Conservation (phyloP, 2,329 filamentous ascomycete genomes). For the Fusarium phyllophilum region DNA sequence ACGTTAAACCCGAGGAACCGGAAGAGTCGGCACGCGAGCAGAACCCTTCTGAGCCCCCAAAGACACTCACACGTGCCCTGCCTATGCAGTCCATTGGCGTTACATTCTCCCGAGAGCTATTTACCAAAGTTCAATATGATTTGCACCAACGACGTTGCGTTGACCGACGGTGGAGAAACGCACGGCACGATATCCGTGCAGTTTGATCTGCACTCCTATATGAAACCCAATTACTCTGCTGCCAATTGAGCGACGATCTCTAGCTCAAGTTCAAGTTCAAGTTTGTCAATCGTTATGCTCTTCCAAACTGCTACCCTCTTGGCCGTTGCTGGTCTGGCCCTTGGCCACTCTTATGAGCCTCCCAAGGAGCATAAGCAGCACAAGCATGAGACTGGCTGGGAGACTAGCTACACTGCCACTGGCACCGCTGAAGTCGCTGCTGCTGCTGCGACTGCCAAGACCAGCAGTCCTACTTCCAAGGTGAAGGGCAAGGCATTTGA, state of each 20-base stretch:
- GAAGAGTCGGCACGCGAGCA: conserved; percentile 36
- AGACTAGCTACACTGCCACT: conserved; percentile 62
- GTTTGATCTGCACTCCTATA: background rate
- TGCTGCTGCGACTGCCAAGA: conserved; percentile 69
- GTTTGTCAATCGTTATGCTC: conserved; percentile 15
- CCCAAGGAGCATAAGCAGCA: background rate
- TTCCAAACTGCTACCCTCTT: conserved; percentile 38
- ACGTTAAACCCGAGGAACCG: conserved; percentile 11
- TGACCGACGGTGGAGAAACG: conserved; percentile 15
- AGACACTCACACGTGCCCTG: conserved; percentile 25
- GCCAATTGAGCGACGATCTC: background rate
- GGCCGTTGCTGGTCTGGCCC: conserved; percentile 42
- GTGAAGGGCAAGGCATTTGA: conserved; percentile 79
- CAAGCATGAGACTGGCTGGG: conserved; percentile 43
- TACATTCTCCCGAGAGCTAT: background rate
- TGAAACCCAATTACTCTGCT: background rate
- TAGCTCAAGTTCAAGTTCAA: background rate
- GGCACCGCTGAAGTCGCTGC: conserved; percentile 60
- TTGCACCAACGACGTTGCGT: background rate
- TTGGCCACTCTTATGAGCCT: conserved; percentile 29
- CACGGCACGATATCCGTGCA: conserved; percentile 22
- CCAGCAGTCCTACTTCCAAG: conserved; percentile 68
- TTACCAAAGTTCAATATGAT: background rate
- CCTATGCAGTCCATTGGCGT: conserved; percentile 22
- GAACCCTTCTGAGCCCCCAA: background rate